Percentiles rank a stretch among this genome's conserved stretches.
These are phyloP conservation scores for Trichoderma asperellum DNA, from an alignment of 2,329 filamentous ascomycete genomes.

Conservation along the genomic window DNA sequence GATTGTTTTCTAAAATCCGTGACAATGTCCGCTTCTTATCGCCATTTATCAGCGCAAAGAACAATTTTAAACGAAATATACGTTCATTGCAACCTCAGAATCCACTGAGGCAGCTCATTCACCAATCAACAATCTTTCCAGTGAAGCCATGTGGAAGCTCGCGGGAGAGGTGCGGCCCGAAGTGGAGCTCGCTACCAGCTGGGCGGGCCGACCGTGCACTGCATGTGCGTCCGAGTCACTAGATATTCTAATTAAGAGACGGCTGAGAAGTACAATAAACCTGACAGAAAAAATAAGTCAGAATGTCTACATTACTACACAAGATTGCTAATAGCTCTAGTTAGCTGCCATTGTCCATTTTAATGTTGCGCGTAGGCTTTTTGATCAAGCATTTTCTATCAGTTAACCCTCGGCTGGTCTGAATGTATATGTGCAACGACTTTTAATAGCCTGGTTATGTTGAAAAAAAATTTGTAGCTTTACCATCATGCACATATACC, in stretches of 20 bases:
- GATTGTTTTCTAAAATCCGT: background rate
- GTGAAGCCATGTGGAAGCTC: background rate
- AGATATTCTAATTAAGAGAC: no score
- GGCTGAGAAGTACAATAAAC: no score
- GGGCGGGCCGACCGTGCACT: background rate
- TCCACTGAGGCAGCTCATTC: no score
- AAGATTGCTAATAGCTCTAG: background rate
- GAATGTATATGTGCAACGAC: no score
- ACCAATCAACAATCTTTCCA: background rate
- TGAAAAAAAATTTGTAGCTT: no score
- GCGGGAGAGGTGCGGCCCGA: slow-evolving; percentile 8
- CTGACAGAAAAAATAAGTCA: background rate
- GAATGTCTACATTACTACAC: no score
- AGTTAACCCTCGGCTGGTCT: no score
- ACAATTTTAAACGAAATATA: background rate
- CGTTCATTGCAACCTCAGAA: background rate
- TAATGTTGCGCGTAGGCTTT: no score
- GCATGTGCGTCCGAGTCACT: background rate
- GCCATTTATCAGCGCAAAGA: background rate
- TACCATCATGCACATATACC: no score
- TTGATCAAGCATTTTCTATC: no score
- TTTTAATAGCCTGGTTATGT: no score
- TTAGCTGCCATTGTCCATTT: no score
- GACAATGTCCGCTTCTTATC: background rate
- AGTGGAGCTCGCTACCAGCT: background rate